Conservation (phyloP, 495 filamentous ascomycete genomes). For the Penicillium cataractarum region DNA sequence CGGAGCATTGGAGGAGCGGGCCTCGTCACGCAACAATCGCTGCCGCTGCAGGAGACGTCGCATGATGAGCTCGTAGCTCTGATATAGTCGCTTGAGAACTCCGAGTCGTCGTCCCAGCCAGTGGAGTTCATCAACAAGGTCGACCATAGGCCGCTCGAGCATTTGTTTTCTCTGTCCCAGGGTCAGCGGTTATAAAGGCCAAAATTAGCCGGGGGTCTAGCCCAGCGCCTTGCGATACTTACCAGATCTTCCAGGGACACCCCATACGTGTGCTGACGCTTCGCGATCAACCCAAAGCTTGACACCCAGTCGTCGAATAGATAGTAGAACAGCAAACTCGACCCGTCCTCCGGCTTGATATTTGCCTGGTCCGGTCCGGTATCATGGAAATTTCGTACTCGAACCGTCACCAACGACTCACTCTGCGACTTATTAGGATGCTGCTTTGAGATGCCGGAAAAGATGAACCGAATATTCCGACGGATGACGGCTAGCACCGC, state of each 20-base stretch:
- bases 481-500: conserved; percentile 59
- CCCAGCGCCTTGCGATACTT: conserved; percentile 19
- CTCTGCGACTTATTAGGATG: conserved; percentile 45
- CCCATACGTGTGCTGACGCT: conserved; percentile 63
- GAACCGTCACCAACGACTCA: conserved; percentile 53
- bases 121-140: conserved; percentile 72
- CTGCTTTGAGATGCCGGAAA: conserved; percentile 67
- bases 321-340: conserved; percentile 82
- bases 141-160: conserved; percentile 60
- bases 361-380: conserved; percentile 35
- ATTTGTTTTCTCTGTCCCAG: conserved; percentile 55
- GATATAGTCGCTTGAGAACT: conserved; percentile 73
- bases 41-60: conserved; percentile 66
- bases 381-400: conserved; percentile 48
- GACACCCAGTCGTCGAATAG: conserved; percentile 86
- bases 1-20: conserved; percentile 25
- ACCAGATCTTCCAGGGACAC: conserved; percentile 60
- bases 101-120: conserved; percentile 68
- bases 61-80: conserved; percentile 79
- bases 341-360: conserved; percentile 60
- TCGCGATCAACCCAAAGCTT: conserved; percentile 64
- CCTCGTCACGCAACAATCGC: conserved; percentile 45
- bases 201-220: background rate
- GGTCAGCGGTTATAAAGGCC: conserved; percentile 6
- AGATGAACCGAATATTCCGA: conserved; percentile 70